These are phyloP conservation scores for Skeletonema costatum DNA, from an alignment of 108 stramenopile genomes.

Conservation along the genomic window DNA sequence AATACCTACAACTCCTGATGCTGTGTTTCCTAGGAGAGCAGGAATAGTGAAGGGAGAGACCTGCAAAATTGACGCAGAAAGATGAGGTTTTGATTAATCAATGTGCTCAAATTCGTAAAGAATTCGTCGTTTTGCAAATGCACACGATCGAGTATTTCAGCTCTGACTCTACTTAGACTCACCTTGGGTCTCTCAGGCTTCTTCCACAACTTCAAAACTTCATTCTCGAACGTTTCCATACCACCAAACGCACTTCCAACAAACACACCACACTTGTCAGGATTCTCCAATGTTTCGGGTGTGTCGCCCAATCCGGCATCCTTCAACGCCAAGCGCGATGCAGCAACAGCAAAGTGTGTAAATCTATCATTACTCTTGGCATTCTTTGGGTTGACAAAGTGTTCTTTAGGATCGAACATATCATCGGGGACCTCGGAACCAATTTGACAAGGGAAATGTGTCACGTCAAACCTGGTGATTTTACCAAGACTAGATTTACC, in stretches of 20 bases:
- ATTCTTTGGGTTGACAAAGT: constrained; percentile 88
- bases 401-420: constrained; percentile 87
- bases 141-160: neutral
- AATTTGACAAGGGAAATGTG: constrained; percentile 87
- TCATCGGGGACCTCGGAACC: constrained; percentile 85
- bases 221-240: constrained; percentile 91
- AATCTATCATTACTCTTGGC: constrained; percentile 91
- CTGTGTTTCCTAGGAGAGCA: constrained; percentile 92
- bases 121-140: neutral
- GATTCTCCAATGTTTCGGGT: constrained; percentile 74
- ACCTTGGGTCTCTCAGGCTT: constrained; percentile 90
- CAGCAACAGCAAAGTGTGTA: constrained; percentile 96
- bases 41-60: constrained; percentile 96
- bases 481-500: constrained; percentile 76
- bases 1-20: constrained; percentile 93
- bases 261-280: constrained; percentile 89
- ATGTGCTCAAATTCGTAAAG: neutral
- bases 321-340: constrained; percentile 83
- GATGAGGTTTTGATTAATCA: neutral
- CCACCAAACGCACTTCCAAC: constrained; percentile 97
- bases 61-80: constrained; percentile 31
- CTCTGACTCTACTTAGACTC: neutral
- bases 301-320: constrained; percentile 87
- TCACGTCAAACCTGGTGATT: constrained; percentile 82
- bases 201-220: constrained; percentile 85